Evolutionary conservation across 495 filamentous ascomycete species (phyloP), one percentile per base, ranked within the genome.

Genomic region (Tuber aestivum): DNA sequence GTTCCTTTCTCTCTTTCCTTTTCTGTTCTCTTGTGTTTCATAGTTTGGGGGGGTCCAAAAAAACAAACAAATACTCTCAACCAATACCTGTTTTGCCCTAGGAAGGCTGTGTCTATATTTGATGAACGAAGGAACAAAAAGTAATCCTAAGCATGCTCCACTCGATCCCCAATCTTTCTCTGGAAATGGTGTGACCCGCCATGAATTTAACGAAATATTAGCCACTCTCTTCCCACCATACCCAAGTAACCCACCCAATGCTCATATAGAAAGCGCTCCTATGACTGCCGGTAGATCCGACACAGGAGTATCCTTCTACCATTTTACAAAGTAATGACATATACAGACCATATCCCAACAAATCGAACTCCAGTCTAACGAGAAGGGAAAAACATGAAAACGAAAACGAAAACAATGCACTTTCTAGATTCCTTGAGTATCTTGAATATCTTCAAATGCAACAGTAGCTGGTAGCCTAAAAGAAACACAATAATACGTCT

Each of bases 401-500:
- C 10, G 12, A 6, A 56, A 56, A n/a, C 9, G 23, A n/a, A 56
- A n/a, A 56, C 8, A n/a, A 65, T 18, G n/a, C 6, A 65, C 27
- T 7, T 27, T 35, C 27, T 20, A 65, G 20, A 14, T 50, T 37
- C 9, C 70, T 56, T 70, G 35, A 14, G 41, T 42, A 9, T 79
- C 70, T 56, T 70, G 35, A 14, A 38, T 42, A 9, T 79, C 70
- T 14, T 76, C 86, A 85, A 97, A 97, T 69, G 94, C 95, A 3
- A 97, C 93, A 82, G 92, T 90, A 37, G 83, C 78, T 38, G 95
- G 96, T 68, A 99, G 79, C 72, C 93, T 87, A 83, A 99, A 97
- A 78, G 89, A 96, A 12, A 93, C 94, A 84, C 95, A 98, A 84
- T 96, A 97, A 93, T 97, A 97, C 81, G 90, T 89, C 88, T 99